phyloP scores from a whole-genome alignment of 306 rosid genomes.

The Begonia fuchsioides region DNA sequence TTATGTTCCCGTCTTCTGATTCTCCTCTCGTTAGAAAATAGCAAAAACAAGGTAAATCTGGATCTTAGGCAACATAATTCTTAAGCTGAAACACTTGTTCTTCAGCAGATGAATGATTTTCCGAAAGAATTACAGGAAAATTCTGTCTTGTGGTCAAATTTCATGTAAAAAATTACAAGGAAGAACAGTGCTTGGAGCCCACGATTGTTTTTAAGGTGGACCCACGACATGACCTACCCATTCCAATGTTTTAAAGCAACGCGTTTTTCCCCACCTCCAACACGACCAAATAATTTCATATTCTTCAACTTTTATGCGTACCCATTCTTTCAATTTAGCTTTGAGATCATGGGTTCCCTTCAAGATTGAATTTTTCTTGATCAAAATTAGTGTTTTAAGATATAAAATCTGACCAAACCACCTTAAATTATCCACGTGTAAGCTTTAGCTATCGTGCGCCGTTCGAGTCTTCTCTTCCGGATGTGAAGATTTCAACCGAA shows the following conservation, averaged over 20 bases:
- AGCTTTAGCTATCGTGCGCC: constrained; percentile 13
- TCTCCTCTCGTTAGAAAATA: no score
- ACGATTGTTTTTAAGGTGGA: background rate
- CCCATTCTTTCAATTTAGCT: background rate
- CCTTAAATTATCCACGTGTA: constrained; percentile 8
- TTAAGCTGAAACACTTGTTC: no score
- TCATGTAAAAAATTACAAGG: no score
- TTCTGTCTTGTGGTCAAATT: no score
- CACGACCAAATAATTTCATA: background rate
- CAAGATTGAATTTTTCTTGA: no score
- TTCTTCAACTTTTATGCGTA: background rate
- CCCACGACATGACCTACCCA: background rate
- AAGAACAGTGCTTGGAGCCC: background rate
- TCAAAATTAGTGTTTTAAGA: background rate
- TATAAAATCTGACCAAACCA: background rate
- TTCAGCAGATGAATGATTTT: no score
- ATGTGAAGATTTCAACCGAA: constrained; percentile 55
- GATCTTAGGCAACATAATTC: no score
- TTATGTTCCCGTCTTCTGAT: no score
- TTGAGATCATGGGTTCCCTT: background rate
- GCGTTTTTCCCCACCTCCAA: background rate
- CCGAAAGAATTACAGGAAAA: no score
- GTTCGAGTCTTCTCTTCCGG: constrained; percentile 10
- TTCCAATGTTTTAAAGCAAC: background rate
- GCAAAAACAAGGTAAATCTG: no score